phyloP scores from a whole-genome alignment of 116 monocot species.

The Iris pallida region DNA sequence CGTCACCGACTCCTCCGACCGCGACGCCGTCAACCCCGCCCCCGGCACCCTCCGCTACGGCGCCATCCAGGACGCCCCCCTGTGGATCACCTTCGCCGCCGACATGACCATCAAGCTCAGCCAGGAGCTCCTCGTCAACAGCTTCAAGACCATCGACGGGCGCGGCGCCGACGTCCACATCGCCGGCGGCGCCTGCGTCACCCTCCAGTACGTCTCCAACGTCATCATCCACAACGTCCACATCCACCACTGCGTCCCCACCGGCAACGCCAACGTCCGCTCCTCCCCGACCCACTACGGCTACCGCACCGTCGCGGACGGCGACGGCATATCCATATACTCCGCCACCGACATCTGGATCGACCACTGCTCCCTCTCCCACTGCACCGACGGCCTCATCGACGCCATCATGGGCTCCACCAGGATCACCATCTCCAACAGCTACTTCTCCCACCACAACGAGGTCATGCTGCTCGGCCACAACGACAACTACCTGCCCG shows the following conservation, averaged over 20 bases:
- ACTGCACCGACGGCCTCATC: conserved; percentile 78
- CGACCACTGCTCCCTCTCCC: conserved; percentile 67
- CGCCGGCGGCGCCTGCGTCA: conserved; percentile 75
- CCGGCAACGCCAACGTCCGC: conserved; percentile 29
- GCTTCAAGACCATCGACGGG: conserved; percentile 91
- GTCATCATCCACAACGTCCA: conserved; percentile 73
- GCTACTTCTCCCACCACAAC: conserved; percentile 70
- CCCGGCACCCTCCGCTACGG: conserved; percentile 74
- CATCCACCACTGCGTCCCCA: conserved; percentile 72
- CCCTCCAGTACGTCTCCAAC: conserved; percentile 67
- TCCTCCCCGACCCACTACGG: conserved; percentile 7
- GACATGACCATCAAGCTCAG: conserved; percentile 68
- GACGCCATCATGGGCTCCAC: conserved; percentile 89
- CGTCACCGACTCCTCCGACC: conserved; percentile 73
- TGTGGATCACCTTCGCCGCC: conserved; percentile 90
- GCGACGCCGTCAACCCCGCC: conserved; percentile 58
- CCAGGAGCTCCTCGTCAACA: conserved; percentile 78
- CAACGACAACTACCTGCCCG: conserved; percentile 58
- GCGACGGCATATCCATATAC: conserved; percentile 75
- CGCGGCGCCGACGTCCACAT: conserved; percentile 75
- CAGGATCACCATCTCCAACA: conserved; percentile 74
- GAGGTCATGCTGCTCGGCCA: conserved; percentile 88
- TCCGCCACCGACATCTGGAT: conserved; percentile 54
- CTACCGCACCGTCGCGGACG: conserved; percentile 33
- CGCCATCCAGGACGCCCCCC: conserved; percentile 74